phyloP scores from a whole-genome alignment of 2,329 filamentous ascomycete species.

The Fusarium odoratissimum region DNA sequence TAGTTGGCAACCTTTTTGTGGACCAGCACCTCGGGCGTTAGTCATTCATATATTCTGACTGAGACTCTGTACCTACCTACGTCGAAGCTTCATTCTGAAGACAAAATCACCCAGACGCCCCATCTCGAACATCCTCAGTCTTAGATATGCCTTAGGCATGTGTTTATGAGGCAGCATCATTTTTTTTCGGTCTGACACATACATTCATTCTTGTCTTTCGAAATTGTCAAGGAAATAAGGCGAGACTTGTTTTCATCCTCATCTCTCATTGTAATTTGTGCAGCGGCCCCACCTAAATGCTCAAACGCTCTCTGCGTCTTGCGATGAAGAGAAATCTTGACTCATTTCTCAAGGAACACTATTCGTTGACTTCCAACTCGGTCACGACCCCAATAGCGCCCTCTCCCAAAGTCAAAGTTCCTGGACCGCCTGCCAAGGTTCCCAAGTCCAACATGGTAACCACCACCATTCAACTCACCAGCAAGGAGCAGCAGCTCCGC shows the following conservation, averaged over 20 bases:
- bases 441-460: slow-evolving; percentile 33
- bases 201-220: neutral
- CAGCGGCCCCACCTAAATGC: slow-evolving; percentile 1
- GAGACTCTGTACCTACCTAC: slow-evolving; percentile 4
- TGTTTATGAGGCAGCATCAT: neutral
- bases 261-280: neutral
- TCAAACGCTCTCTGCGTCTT: slow-evolving; percentile 17
- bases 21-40: neutral
- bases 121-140: neutral
- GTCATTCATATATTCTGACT: slow-evolving; percentile 5
- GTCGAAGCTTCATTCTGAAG: neutral
- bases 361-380: slow-evolving; percentile 3
- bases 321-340: slow-evolving; percentile 53
- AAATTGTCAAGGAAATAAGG: neutral
- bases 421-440: neutral
- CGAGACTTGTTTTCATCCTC: neutral
- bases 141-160: neutral
- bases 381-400: neutral
- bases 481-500: slow-evolving; percentile 77
- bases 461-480: slow-evolving; percentile 66
- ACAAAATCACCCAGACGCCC: slow-evolving; percentile 23
- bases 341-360: slow-evolving; percentile 41
- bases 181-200: neutral
- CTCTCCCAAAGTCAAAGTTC: neutral
- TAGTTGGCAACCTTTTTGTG: neutral